Conservation (phyloP, 306 rosid genomes). For the Medicago ruthenica region DNA sequence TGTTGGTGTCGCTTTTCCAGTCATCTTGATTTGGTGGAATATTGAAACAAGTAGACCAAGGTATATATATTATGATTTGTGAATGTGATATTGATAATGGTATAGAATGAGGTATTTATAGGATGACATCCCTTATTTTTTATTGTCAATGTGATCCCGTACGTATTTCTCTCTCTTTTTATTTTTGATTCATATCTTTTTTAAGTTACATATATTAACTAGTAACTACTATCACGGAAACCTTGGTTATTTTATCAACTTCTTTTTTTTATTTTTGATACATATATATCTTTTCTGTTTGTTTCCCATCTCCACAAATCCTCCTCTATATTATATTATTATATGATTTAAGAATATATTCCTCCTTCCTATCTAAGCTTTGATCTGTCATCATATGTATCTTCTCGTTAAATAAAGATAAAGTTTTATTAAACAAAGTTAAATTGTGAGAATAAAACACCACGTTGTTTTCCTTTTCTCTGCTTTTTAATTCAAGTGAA, state of each 20-base stretch:
- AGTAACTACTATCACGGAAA: too few relatives aligned
- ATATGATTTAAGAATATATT: conserved; percentile 27
- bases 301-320: background rate
- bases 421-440: conserved; percentile 17
- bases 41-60: background rate
- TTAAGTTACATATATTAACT: too few relatives aligned
- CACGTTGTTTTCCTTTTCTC: conserved; percentile 23
- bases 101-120: too few relatives aligned
- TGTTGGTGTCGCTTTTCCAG: conserved; percentile 35
- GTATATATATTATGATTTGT: too few relatives aligned
- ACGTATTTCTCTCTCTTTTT: too few relatives aligned
- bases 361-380: conserved; percentile 21
- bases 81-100: too few relatives aligned
- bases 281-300: background rate
- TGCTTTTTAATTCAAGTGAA: background rate
- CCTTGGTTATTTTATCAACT: too few relatives aligned
- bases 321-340: background rate
- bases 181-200: too few relatives aligned
- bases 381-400: conserved; percentile 25
- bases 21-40: conserved; percentile 42
- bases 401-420: conserved; percentile 1
- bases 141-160: too few relatives aligned
- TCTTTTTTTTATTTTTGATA: too few relatives aligned
- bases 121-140: too few relatives aligned
- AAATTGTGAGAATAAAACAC: conserved; percentile 37